Conservation (phyloP, 2,329 filamentous ascomycete species). For the Shiraia bambusicola region DNA sequence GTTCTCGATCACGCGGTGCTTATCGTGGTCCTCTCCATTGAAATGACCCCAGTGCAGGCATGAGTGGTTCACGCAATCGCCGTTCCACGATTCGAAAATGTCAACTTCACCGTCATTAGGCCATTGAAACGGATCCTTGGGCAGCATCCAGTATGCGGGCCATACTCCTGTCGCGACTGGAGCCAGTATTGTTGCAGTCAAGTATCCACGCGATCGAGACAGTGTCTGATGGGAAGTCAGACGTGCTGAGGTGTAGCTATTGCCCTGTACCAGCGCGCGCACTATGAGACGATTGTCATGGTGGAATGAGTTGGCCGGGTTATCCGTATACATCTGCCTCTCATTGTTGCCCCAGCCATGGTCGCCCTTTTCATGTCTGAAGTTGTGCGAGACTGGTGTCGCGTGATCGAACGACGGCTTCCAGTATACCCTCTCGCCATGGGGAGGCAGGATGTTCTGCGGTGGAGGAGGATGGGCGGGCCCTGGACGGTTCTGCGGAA, state of each 20-base stretch:
- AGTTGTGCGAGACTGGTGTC: constrained; percentile 53
- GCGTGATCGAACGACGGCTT: constrained; percentile 53
- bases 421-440: constrained; percentile 51
- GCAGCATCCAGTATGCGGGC: constrained; percentile 64
- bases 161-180: constrained; percentile 60
- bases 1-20: constrained; percentile 59
- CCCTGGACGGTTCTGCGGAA: constrained; percentile 33
- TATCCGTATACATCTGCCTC: constrained; percentile 58
- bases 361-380: constrained; percentile 58
- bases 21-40: constrained; percentile 56
- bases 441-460: constrained; percentile 28
- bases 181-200: constrained; percentile 54
- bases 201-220: constrained; percentile 53
- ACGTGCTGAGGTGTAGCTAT: constrained; percentile 57
- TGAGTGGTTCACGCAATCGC: constrained; percentile 55
- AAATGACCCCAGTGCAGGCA: constrained; percentile 63
- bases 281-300: constrained; percentile 55
- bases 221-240: constrained; percentile 57
- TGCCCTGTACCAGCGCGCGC: constrained; percentile 50
- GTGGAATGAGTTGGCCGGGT: constrained; percentile 56
- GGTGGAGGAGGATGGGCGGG: constrained; percentile 33
- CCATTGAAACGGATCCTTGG: constrained; percentile 60
- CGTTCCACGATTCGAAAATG: constrained; percentile 64
- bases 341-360: constrained; percentile 65
- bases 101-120: constrained; percentile 62